Base-by-base conservation (phyloP, 2,329 filamentous ascomycete genomes). In the Microdochium trichocladiopsis region DNA sequence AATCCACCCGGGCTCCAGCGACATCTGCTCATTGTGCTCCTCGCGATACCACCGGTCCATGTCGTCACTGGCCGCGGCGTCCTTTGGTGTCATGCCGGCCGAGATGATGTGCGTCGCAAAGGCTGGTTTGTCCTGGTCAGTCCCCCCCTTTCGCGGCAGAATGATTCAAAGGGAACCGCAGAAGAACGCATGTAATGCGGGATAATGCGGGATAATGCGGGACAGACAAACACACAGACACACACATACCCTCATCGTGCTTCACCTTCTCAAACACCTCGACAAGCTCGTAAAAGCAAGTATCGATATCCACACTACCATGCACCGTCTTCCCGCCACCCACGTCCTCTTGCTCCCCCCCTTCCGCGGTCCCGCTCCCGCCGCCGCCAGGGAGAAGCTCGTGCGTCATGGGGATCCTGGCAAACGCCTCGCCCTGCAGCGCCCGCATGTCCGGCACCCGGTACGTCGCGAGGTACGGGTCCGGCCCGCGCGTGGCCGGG, bases 11-110 rank as follows among this genome's bases (percentile, higher is more conserved):
- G 50, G 50, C 18, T 51, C 43, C 2, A 16, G 25, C 23, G 50
- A 48, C 50, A 51, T 51, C 45, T 51, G 50, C 28, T 48, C 50
- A 22, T 51, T 51, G 50, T 51, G 50, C 43, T 51, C 50, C 18
- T 51, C 50, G 3, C 24, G n/a, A 25, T 51, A 51, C 50, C 50
- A 51, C 12, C 45, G 31, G 25, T 51, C 50, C 25, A 51, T 45
- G 25, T 51, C 50, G 16, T 23, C 25, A 11, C 43, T 36, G 4
- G 50, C 41, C n/a, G 22, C 50, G 2, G 12, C 10, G 3, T n/a
- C 23, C 6, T 21, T n/a, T 12, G 50, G 50, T 18, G 47, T 31
- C 50, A 51, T 48, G 8, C 50, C 50, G 9, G 50, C 50, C 4
- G 50, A 36, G 25, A 51, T 37, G 16, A 51, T 33, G 22, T 51